Conservation (phyloP, 2,329 filamentous ascomycete genomes). For the Pyrenochaeta sp. region DNA sequence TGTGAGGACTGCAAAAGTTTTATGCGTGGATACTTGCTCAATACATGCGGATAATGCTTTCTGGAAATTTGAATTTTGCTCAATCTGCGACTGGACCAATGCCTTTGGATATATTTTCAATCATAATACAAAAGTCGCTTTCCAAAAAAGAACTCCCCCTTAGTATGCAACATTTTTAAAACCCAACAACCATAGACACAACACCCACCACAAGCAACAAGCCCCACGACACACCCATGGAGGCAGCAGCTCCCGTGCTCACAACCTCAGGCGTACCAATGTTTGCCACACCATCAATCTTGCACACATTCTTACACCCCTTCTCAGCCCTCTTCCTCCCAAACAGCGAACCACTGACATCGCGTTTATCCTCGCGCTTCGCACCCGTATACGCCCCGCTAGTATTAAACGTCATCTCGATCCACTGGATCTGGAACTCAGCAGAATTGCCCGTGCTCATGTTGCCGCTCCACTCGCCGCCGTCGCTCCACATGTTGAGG, state of each 20-base stretch:
- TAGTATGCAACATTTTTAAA: constrained; percentile 12
- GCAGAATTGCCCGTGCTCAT: constrained; percentile 62
- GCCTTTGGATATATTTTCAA: too few species aligned
- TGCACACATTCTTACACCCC: constrained; percentile 46
- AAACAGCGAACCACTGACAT: constrained; percentile 12
- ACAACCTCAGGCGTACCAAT: constrained; percentile 46
- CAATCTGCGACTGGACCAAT: too few species aligned
- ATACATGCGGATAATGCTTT: too few species aligned
- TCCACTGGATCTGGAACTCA: constrained; percentile 68
- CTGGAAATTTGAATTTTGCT: too few species aligned
- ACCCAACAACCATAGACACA: constrained; percentile 25
- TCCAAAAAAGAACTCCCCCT: not conserved
- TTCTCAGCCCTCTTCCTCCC: constrained; percentile 23
- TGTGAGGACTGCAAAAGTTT: too few species aligned
- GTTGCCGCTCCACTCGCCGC: constrained; percentile 66
- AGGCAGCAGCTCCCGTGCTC: constrained; percentile 19
- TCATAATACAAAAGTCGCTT: not conserved
- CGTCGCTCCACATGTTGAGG: constrained; percentile 69
- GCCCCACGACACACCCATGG: constrained; percentile 35
- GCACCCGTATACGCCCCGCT: constrained; percentile 41
- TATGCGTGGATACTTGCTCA: too few species aligned
- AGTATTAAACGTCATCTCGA: constrained; percentile 64
- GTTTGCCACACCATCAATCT: constrained; percentile 45
- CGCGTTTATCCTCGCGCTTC: constrained; percentile 25
- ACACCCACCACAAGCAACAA: constrained; percentile 29